Conservation (phyloP, 75 land plant genomes). For the Cupressus sempervirens region DNA sequence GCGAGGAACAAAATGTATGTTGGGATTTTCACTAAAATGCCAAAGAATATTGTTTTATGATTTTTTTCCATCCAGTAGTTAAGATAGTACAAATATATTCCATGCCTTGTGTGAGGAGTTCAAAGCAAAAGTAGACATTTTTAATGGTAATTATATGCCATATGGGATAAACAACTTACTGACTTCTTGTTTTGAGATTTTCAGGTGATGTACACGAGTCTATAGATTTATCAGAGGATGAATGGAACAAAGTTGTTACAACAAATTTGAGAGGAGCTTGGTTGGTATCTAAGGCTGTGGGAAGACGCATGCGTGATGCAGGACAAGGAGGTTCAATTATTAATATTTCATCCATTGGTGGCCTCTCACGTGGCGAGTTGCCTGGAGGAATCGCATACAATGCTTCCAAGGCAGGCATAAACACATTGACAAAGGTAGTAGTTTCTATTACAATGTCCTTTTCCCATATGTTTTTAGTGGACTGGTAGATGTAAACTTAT, state of each 20-base stretch:
- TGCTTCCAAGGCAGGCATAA: slow-evolving; percentile 53
- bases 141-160: background rate
- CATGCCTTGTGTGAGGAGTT: background rate
- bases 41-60: background rate
- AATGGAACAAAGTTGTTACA: slow-evolving; percentile 47
- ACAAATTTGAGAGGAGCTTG: slow-evolving; percentile 63
- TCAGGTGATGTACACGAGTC: slow-evolving; percentile 44
- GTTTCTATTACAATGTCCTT: background rate
- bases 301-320: slow-evolving; percentile 41
- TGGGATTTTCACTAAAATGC: background rate
- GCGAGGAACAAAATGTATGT: background rate
- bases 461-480: background rate
- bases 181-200: slow-evolving; percentile 1
- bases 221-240: slow-evolving; percentile 51
- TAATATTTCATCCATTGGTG: slow-evolving; percentile 61
- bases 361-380: slow-evolving; percentile 49
- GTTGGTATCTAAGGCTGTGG: slow-evolving; percentile 63
- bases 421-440: slow-evolving; percentile 45
- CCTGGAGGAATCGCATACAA: slow-evolving; percentile 64
- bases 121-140: background rate
- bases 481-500: background rate
- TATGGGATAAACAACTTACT: background rate
- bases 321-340: slow-evolving; percentile 59
- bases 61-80: background rate
- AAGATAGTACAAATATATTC: background rate